Percentiles rank a stretch among this genome's conserved stretches.
phyloP scores from a whole-genome alignment of 73 alveolate species.

The Paramecium octaurelia region DNA sequence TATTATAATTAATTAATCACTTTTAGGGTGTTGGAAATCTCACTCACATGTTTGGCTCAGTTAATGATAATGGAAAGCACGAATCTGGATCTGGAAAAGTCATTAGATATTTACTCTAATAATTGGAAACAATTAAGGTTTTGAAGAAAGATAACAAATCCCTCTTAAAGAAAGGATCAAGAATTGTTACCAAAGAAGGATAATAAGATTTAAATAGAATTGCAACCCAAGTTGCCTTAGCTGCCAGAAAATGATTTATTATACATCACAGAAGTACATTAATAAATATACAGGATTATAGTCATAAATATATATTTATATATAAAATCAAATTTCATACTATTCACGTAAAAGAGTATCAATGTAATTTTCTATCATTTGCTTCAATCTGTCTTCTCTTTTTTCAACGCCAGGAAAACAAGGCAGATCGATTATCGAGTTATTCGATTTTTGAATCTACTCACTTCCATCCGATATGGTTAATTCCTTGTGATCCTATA shows the following conservation, averaged over 20 bases:
- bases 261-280: background rate
- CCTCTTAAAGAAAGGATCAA: constrained; percentile 61
- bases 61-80: constrained; percentile 83
- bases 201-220: constrained; percentile 69
- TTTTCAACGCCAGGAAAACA: background rate
- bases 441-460: background rate
- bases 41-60: constrained; percentile 83
- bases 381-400: background rate
- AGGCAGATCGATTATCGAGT: background rate
- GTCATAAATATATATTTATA: background rate
- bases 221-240: constrained; percentile 66
- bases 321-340: background rate
- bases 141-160: constrained; percentile 74
- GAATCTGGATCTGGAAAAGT: constrained; percentile 84
- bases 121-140: constrained; percentile 83
- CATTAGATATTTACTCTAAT: constrained; percentile 89
- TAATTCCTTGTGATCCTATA: background rate
- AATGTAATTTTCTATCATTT: background rate
- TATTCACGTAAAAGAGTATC: background rate
- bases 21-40: constrained; percentile 54
- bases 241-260: constrained; percentile 41
- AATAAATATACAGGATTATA: background rate
- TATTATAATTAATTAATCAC: constrained; percentile 52
- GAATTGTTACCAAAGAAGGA: constrained; percentile 70
- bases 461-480: background rate